Evolutionary conservation across 2,329 filamentous ascomycete genomes (phyloP).

Genomic region (Truncatella angustata): DNA sequence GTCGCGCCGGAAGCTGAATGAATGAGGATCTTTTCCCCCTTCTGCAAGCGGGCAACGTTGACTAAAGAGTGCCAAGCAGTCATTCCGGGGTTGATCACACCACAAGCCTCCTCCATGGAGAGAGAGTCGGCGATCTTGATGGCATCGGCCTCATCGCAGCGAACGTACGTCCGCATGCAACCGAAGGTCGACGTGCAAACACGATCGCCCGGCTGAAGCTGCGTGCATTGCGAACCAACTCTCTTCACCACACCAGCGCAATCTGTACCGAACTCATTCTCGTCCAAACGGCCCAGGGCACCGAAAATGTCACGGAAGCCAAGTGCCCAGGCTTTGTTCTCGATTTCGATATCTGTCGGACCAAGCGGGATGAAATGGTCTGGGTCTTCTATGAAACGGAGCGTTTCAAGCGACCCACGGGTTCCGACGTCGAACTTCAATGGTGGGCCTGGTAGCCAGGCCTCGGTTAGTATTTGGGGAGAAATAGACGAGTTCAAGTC

Average conservation of each 20-base stretch:
- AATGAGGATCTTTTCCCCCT: slow-evolving; percentile 15
- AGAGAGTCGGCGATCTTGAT: not conserved
- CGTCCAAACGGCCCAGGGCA: slow-evolving; percentile 1
- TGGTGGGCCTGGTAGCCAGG: not conserved
- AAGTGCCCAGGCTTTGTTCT: slow-evolving; percentile 1
- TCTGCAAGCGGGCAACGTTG: slow-evolving; percentile 20
- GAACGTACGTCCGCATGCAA: slow-evolving; percentile 20
- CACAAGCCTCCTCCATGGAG: not conserved
- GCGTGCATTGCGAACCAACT: slow-evolving; percentile 22
- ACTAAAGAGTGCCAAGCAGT: slow-evolving; percentile 24
- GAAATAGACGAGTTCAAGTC: not conserved
- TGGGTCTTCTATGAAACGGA: slow-evolving; percentile 4
- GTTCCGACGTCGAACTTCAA: not conserved
- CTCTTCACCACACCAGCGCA: slow-evolving; percentile 4
- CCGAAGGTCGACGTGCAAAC: slow-evolving; percentile 12
- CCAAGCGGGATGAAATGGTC: not conserved
- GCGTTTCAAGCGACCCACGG: slow-evolving; percentile 1
- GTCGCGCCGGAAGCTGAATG: slow-evolving; percentile 14
- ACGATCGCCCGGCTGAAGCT: slow-evolving; percentile 16
- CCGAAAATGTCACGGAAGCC: slow-evolving; percentile 2
- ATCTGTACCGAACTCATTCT: not conserved
- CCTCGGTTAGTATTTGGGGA: not conserved
- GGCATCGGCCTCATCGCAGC: slow-evolving; percentile 9
- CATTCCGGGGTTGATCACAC: not conserved
- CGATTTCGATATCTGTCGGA: not conserved